Conservation (phyloP, 305 asterid species). For the Fraxinus dipetala region DNA sequence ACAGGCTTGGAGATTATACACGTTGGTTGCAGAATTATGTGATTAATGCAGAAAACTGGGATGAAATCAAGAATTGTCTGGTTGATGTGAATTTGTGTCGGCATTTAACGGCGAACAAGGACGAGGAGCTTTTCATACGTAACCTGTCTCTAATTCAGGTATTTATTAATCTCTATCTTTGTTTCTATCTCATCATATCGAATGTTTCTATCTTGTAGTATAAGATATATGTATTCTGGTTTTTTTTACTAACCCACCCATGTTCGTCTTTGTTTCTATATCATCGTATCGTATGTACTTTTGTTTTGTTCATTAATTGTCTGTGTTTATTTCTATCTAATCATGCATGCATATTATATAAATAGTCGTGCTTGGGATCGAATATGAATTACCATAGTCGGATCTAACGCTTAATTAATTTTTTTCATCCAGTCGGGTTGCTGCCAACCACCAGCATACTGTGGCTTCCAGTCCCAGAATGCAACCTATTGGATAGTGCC, state of each 20-base stretch:
- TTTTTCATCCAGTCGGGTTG: conserved; percentile 53
- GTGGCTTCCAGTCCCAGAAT: conserved; percentile 51
- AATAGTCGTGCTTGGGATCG: not conserved
- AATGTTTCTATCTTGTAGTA: not conserved
- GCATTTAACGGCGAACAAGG: conserved; percentile 18
- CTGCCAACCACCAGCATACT: conserved; percentile 71
- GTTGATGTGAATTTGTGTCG: conserved; percentile 41
- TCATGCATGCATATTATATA: not conserved
- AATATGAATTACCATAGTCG: not conserved
- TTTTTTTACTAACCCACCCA: not conserved
- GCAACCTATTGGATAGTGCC: conserved; percentile 57
- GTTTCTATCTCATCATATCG: not conserved
- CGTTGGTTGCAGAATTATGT: conserved; percentile 67
- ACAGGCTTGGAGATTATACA: conserved; percentile 61
- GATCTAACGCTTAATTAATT: not conserved
- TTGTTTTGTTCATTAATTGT: not conserved
- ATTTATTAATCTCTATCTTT: not conserved
- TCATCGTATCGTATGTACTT: not conserved
- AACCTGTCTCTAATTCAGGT: conserved; percentile 50
- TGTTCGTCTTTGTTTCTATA: not conserved
- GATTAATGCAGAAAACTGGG: conserved; percentile 53
- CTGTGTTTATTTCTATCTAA: not conserved
- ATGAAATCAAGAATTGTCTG: conserved; percentile 62
- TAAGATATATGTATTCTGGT: not conserved
- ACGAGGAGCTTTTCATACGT: conserved; percentile 25